phyloP scores from a whole-genome alignment of 2,329 filamentous ascomycete genomes.

The Pseudogymnoascus sp. region DNA sequence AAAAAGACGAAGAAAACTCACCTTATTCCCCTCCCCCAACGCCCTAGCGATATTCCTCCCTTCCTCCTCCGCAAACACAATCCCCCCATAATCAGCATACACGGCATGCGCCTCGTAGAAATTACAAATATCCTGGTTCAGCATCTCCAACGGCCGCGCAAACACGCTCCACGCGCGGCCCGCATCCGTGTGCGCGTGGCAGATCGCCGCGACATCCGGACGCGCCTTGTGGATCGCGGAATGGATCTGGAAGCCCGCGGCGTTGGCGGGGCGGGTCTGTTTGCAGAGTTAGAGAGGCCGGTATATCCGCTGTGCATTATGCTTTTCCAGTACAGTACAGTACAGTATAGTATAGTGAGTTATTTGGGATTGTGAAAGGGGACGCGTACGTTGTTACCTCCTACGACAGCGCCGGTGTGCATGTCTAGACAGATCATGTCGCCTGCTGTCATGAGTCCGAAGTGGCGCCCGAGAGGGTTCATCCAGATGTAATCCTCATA shows the following conservation, averaged over 20 bases:
- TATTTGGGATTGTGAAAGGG: neutral
- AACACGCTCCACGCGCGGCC: constrained; percentile 65
- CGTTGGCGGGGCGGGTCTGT: constrained; percentile 50
- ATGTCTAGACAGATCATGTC: constrained; percentile 63
- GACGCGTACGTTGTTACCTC: constrained; percentile 44
- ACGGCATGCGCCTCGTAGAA: constrained; percentile 60
- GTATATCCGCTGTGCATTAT: too few species aligned
- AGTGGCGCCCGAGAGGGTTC: constrained; percentile 58
- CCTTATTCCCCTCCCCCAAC: constrained; percentile 48
- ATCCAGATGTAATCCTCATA: constrained; percentile 59
- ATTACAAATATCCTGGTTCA: constrained; percentile 60
- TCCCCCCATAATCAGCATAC: constrained; percentile 57
- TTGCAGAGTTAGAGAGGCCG: neutral
- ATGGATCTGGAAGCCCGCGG: constrained; percentile 65
- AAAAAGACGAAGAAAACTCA: too few species aligned
- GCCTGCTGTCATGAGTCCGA: constrained; percentile 54
- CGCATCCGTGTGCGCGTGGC: constrained; percentile 59
- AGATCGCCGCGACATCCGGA: constrained; percentile 58
- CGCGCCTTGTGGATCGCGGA: constrained; percentile 59
- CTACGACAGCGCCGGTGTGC: constrained; percentile 51
- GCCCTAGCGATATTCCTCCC: constrained; percentile 56
- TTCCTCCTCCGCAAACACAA: constrained; percentile 57
- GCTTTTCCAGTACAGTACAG: too few species aligned
- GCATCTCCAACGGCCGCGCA: constrained; percentile 58
- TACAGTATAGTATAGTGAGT: neutral